Percentiles rank a stretch among this genome's conserved stretches.
phyloP scores from a whole-genome alignment of 805 yeast genomes.

The Maudiozyma saulgeensis region DNA sequence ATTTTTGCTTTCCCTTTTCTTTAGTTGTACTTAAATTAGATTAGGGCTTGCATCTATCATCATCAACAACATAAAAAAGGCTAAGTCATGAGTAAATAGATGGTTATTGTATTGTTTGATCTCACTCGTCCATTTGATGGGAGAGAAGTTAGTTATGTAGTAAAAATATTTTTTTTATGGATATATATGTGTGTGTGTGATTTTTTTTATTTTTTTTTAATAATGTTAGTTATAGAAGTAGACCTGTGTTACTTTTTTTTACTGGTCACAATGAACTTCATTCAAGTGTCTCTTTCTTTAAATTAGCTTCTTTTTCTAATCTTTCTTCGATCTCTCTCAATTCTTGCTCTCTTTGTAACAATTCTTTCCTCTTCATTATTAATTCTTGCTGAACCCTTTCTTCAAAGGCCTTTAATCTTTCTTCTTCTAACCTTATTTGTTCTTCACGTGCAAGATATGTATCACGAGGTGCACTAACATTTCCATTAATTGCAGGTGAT shows the following conservation, averaged over 20 bases:
- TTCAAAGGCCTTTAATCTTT: slow-evolving; percentile 75
- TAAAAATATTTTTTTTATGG: background rate
- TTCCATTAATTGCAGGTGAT: background rate
- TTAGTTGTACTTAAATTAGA: too few species aligned
- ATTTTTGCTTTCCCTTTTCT: too few species aligned
- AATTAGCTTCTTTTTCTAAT: slow-evolving; percentile 45
- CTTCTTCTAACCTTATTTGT: slow-evolving; percentile 83
- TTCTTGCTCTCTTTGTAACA: slow-evolving; percentile 76
- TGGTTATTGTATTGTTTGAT: too few species aligned
- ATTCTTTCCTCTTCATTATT: slow-evolving; percentile 69
- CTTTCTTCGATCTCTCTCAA: slow-evolving; percentile 71
- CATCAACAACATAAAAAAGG: too few species aligned
- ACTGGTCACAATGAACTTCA: background rate
- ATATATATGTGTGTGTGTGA: background rate
- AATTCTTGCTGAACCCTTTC: slow-evolving; percentile 84
- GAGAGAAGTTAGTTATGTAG: background rate
- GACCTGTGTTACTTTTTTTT: background rate
- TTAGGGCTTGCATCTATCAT: too few species aligned
- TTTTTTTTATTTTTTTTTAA: too few species aligned
- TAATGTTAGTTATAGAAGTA: too few species aligned
- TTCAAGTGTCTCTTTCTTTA: background rate
- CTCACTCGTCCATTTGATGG: too few species aligned
- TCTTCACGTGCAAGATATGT: slow-evolving; percentile 67
- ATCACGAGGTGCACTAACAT: slow-evolving; percentile 18
- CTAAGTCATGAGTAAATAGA: too few species aligned